Evolutionary conservation across 108 stramenopile species (phyloP), one percentile per base, ranked within the genome.

Genomic region (Epithemia pelagica): DNA sequence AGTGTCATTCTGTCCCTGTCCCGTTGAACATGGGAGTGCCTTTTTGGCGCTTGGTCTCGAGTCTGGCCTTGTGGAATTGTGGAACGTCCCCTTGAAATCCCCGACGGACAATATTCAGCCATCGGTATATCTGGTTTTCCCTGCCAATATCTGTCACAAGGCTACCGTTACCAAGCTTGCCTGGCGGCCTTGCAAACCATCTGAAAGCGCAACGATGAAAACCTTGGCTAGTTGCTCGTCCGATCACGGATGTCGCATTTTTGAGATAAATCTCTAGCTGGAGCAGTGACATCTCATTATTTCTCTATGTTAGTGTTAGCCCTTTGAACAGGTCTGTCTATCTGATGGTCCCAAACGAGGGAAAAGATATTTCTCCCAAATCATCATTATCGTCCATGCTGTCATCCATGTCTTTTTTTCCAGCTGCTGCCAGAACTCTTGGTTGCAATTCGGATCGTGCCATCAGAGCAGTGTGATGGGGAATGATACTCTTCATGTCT

Each of bases 21-120:
- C 69, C 2, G 30, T 73, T 1, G 61, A 69, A 54, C 3, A 8
- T 1, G 57, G 62, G 7, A 62, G 30, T 63, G 74, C 73, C 22
- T 30, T 89, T 19, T 56, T 91, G 30, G 83, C 81, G 0, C 57
- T 95, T 32, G 94, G 90, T 28, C 60, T 90, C 0, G 94, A 92
- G 59, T 78, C 79, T 70, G 94, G 94, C 10, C 64, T 75, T 20
- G 77, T 95, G 18, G 85, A 91, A 60, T 27, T 95, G 20, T 94
- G 89, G 89, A 58, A 69, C 1, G 66, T 87, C 32, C 79, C 79
- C 1, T n/a, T 77, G 26, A 52, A 59, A 8, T 55, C 46, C 10
- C 25, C 0, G 51, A 3, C 8, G 22, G 55, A 25, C 19, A 51
- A 59, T 56, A 30, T 24, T n/a, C 27, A 7, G 31, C 52, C 62